Evolutionary conservation across 352 stramenopile species (phyloP), one percentile per base, ranked within the genome.

Genomic region (Phytophthora chlamydospora): DNA sequence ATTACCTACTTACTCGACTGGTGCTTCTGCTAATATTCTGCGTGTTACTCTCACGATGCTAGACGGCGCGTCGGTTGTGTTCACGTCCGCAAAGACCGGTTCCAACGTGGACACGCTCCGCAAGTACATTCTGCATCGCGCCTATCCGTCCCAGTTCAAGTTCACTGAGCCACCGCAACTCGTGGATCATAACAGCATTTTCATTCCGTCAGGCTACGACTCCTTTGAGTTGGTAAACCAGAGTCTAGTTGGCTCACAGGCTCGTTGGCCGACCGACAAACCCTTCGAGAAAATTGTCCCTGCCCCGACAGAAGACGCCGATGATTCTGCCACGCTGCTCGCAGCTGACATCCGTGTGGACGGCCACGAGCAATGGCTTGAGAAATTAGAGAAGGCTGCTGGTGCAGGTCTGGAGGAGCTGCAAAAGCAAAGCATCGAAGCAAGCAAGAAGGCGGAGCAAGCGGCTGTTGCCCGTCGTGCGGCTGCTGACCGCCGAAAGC

Each of bases 341-440:
- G 59, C 74, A 16, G 60, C 66, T 33, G 86, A 92, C 32, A 71
- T 91, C 21, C 75, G 78, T 47, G 62, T 92, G 31, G 83, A 95
- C 47, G 62, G 48, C 2, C 85, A 95, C 49, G 82, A 93, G 19
- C 64, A 76, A 34, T 95, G 86, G 86, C 73, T 95, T 4, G 82
- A 91, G 35, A 95, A 93, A 36, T 63, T 95, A 9, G 86, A 95
- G 56, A 90, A 89, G 27, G 84, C 83, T 11, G 86, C 86, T 13
- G 86, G 86, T 6, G 80, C 86, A 3, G 86, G 83, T 13, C 62
- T 95, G 0, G 83, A 91, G 41, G 84, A 95, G 40, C 47, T 95
- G 19, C 86, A 95, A 67, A 93, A 92, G 56, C 83, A 92, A 58
- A 93, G 83, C 33, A 78, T 95, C 11, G 86, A 95, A 66, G 86